Conservation (phyloP, 257 asterid species). For the Solanum bukasovii region DNA sequence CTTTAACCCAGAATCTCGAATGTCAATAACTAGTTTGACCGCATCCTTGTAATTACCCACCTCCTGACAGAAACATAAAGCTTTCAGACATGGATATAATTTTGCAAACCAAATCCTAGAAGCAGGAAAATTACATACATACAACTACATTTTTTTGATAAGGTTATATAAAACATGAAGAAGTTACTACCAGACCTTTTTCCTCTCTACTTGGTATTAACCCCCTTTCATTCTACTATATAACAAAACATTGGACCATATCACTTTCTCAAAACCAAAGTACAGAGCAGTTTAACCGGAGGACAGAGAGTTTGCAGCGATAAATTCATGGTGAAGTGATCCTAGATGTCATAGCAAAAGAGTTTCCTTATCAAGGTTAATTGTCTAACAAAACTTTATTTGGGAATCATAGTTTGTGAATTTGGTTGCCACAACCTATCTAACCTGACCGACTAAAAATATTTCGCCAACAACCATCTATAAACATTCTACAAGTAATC, state of each 20-base stretch:
- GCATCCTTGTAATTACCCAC: constrained; percentile 75
- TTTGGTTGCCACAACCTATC: neutral
- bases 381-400: neutral
- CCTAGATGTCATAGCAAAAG: neutral
- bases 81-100: neutral
- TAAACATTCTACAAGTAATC: neutral
- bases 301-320: neutral
- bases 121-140: neutral
- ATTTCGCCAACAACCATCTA: neutral
- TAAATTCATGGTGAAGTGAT: neutral
- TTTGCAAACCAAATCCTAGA: neutral
- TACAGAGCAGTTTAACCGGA: neutral
- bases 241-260: neutral
- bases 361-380: neutral
- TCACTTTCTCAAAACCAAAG: neutral
- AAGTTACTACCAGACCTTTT: neutral
- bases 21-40: constrained; percentile 54
- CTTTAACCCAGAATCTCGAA: constrained; percentile 59
- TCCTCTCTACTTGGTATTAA: neutral
- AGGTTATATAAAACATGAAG: neutral
- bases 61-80: constrained; percentile 37
- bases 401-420: neutral
- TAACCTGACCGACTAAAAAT: neutral
- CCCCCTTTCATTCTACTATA: neutral
- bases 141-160: neutral